Percentiles rank a stretch among this genome's conserved stretches.
These are phyloP conservation scores for Shiraia sp. DNA, from an alignment of 2,329 filamentous ascomycete genomes.

Conservation along the genomic window DNA sequence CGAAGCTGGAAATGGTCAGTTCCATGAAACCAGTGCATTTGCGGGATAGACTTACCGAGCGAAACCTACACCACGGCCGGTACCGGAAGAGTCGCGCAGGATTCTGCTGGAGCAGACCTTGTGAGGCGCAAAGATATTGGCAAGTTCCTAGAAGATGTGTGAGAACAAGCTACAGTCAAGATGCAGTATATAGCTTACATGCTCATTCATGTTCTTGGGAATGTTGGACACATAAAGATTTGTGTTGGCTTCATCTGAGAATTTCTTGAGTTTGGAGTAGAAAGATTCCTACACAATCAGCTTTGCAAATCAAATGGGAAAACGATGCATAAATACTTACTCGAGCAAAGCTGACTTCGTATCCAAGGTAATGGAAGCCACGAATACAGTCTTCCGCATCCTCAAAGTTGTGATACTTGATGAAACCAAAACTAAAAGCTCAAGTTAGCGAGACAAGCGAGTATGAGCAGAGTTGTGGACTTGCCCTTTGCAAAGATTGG, in stretches of 20 bases:
- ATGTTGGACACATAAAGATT: constrained; percentile 98
- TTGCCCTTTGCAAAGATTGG: constrained; percentile 94
- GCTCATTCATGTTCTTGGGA: constrained; percentile 87
- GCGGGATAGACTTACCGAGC: constrained; percentile 68
- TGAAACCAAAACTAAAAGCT: constrained; percentile 81
- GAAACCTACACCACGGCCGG: constrained; percentile 96
- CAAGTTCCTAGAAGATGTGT: constrained; percentile 64
- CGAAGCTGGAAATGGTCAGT: constrained; percentile 68
- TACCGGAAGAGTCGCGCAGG: constrained; percentile 85
- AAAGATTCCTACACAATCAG: constrained; percentile 80
- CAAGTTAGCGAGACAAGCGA: constrained; percentile 8
- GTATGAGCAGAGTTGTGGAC: not conserved
- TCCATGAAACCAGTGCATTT: not conserved
- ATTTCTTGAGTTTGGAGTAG: constrained; percentile 95
- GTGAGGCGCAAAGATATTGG: constrained; percentile 76
- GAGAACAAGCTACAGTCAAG: not conserved
- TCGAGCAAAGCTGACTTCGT: constrained; percentile 95
- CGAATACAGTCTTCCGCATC: constrained; percentile 96
- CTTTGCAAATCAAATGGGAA: not conserved
- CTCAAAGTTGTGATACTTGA: constrained; percentile 85
- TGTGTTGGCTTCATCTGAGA: constrained; percentile 85
- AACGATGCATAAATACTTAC: constrained; percentile 61
- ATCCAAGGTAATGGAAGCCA: constrained; percentile 90
- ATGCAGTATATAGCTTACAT: constrained; percentile 58
- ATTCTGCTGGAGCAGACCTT: constrained; percentile 93